These are phyloP conservation scores for Endocladia muricata DNA, from an alignment of 31 red algal species.

Conservation along the genomic window DNA sequence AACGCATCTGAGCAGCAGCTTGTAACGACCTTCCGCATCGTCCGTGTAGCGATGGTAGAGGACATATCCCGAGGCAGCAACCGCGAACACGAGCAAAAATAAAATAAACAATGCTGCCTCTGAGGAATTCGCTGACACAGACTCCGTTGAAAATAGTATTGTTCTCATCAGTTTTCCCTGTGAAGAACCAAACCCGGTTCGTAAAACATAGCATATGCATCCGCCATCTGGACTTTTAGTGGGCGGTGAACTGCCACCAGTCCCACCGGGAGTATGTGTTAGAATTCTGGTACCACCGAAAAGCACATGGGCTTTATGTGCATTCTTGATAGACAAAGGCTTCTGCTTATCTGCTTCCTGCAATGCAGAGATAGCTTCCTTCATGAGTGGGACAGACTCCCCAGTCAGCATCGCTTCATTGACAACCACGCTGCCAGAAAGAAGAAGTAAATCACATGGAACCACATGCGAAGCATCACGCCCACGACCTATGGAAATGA, in stretches of 20 bases:
- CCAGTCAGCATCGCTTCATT: conserved; percentile 98
- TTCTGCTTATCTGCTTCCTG: conserved; percentile 20
- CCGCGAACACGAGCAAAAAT: conserved; percentile 85
- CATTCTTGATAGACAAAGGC: conserved; percentile 44
- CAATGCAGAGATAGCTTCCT: conserved; percentile 70
- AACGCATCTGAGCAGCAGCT: conserved; percentile 87
- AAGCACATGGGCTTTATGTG: conserved; percentile 82
- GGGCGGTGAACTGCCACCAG: conserved; percentile 3
- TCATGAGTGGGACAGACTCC: conserved; percentile 96
- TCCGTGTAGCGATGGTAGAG: conserved; percentile 77
- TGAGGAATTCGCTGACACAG: conserved; percentile 77
- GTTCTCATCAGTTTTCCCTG: conserved; percentile 97
- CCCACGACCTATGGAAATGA: conserved; percentile 84
- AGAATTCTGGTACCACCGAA: conserved; percentile 92
- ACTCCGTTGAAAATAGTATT: conserved; percentile 89
- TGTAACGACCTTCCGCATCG: conserved; percentile 70
- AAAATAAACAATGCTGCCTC: conserved; percentile 87
- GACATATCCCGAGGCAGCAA: conserved; percentile 89
- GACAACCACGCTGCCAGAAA: conserved; percentile 84
- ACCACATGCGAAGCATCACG: conserved; percentile 75
- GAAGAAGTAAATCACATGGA: conserved; percentile 86
- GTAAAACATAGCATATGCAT: conserved; percentile 83
- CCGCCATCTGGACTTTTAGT: conserved; percentile 67
- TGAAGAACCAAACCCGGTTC: conserved; percentile 92
- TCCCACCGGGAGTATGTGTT: conserved; percentile 52